phyloP scores from a whole-genome alignment of 768 basidiomycete genomes.

The Lentinus tigrinus region DNA sequence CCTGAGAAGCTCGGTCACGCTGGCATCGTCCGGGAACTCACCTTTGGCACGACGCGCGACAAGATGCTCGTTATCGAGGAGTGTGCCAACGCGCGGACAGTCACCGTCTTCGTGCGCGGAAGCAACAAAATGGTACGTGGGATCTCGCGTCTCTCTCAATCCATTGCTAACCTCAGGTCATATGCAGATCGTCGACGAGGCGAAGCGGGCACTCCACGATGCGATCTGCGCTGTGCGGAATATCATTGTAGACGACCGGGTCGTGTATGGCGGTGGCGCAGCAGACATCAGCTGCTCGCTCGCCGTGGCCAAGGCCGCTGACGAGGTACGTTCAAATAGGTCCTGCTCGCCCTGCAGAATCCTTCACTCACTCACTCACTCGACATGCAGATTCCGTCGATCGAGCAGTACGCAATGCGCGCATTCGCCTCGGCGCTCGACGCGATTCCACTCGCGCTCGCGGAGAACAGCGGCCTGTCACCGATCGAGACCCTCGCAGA shows the following conservation, averaged over 20 bases:
- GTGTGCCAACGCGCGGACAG: constrained; percentile 94
- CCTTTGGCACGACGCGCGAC: constrained; percentile 97
- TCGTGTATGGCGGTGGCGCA: constrained; percentile 97
- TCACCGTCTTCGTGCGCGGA: constrained; percentile 95
- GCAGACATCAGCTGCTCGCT: constrained; percentile 96
- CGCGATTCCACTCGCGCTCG: constrained; percentile 91
- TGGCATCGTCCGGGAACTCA: constrained; percentile 89
- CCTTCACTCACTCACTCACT: constrained; percentile 1
- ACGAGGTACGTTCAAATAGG: constrained; percentile 67
- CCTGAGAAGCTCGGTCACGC: constrained; percentile 90
- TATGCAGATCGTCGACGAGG: constrained; percentile 93
- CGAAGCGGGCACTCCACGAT: constrained; percentile 96
- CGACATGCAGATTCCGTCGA: constrained; percentile 74
- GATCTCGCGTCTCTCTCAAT: background rate
- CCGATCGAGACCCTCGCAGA: constrained; percentile 98
- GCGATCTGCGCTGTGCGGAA: constrained; percentile 97
- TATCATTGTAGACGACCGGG: constrained; percentile 90
- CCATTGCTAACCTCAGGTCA: background rate
- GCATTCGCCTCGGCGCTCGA: constrained; percentile 97
- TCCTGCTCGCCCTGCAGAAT: too few relatives aligned
- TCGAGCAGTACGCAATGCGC: constrained; percentile 99
- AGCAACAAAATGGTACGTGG: constrained; percentile 93
- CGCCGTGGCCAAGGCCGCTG: constrained; percentile 91
- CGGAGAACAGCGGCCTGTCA: constrained; percentile 95
- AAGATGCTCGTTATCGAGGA: constrained; percentile 99